Conservation (phyloP, 1,139 yeast genomes). For the Diutina mesorugosa region DNA sequence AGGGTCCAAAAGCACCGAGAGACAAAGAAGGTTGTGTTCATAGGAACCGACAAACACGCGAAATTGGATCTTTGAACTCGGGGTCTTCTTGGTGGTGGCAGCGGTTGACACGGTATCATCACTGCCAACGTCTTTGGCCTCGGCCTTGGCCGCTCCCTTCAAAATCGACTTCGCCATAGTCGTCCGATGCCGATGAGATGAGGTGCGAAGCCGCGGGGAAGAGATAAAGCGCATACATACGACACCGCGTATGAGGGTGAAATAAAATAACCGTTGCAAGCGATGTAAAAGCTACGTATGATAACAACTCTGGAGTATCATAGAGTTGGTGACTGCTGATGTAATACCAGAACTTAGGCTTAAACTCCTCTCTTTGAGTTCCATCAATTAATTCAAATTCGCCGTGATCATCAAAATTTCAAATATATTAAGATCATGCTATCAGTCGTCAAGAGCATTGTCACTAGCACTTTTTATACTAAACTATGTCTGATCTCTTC, state of each 20-base stretch:
- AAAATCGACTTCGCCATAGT: neutral
- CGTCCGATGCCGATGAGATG: neutral
- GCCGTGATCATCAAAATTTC: too few relatives aligned
- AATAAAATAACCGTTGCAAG: too few relatives aligned
- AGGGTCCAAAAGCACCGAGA: constrained; percentile 49
- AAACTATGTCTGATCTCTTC: too few relatives aligned
- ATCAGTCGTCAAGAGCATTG: too few relatives aligned
- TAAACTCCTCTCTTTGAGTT: too few relatives aligned
- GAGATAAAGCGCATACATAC: neutral
- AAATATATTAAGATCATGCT: too few relatives aligned
- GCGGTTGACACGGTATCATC: neutral
- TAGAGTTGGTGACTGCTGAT: too few relatives aligned
- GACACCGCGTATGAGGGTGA: neutral
- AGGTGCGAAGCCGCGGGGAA: neutral
- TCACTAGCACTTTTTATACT: too few relatives aligned
- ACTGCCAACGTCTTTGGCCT: neutral
- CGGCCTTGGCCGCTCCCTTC: neutral
- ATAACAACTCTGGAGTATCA: too few relatives aligned
- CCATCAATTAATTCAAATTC: too few relatives aligned
- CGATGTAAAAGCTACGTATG: neutral
- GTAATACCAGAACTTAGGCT: too few relatives aligned
- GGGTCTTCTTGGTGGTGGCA: neutral
- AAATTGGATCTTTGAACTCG: constrained; percentile 21
- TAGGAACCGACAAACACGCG: constrained; percentile 89
- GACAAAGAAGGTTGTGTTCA: constrained; percentile 82